These are phyloP conservation scores for Scenedesmus sp. DNA, from an alignment of 163 green algal species.

Conservation along the genomic window DNA sequence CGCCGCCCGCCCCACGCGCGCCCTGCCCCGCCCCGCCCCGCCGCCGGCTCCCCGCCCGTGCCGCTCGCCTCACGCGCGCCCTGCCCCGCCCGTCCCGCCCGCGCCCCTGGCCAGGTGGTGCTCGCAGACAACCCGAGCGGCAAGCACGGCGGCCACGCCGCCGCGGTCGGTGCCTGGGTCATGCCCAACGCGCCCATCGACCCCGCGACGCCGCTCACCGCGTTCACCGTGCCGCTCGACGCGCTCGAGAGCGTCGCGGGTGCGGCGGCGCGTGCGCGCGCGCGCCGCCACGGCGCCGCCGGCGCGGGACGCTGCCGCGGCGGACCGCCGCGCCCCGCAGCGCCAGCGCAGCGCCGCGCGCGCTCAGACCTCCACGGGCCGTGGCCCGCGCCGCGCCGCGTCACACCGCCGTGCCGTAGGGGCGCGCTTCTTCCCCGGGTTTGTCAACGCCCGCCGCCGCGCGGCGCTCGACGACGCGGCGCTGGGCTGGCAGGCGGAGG, in stretches of 20 bases:
- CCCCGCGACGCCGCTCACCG: constrained; percentile 75
- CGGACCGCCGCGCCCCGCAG: too few relatives aligned
- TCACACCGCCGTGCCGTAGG: too few relatives aligned
- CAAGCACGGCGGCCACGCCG: constrained; percentile 18
- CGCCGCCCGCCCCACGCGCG: too few relatives aligned
- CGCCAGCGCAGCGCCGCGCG: too few relatives aligned
- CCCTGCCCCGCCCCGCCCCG: too few relatives aligned
- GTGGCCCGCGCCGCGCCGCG: too few relatives aligned
- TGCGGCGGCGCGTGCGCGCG: too few relatives aligned
- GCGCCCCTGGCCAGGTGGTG: constrained; percentile 74
- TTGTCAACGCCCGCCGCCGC: constrained; percentile 48
- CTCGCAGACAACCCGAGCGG: constrained; percentile 63
- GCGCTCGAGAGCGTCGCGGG: constrained; percentile 82
- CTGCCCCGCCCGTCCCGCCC: too few relatives aligned
- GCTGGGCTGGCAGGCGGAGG: constrained; percentile 54
- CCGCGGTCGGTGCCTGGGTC: constrained; percentile 86
- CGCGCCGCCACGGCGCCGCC: too few relatives aligned
- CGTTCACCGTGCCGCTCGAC: constrained; percentile 84
- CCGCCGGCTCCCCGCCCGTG: too few relatives aligned
- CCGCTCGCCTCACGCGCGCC: too few relatives aligned
- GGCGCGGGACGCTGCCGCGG: too few relatives aligned
- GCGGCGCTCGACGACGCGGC: constrained; percentile 61
- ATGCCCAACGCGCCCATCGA: constrained; percentile 92
- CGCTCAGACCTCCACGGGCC: neutral
- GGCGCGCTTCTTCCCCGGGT: constrained; percentile 69